Percentiles rank a stretch among this genome's conserved stretches.
Conservation (phyloP, 176 grass and related monocot species). For the Typha latifolia region DNA sequence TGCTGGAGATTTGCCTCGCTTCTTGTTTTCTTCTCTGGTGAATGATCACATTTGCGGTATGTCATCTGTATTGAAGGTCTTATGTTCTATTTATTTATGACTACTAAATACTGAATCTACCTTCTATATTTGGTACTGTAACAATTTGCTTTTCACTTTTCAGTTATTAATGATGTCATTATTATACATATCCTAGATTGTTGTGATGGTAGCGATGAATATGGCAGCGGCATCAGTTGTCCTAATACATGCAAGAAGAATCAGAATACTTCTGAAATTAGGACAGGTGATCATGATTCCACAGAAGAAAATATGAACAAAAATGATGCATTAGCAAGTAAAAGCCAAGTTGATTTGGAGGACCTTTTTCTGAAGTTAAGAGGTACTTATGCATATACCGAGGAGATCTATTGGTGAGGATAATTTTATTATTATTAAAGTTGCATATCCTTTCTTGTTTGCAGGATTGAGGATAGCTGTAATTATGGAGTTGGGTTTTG, state of each 20-base stretch:
- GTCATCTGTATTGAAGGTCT: conserved; percentile 11
- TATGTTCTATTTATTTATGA: not conserved
- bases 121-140: not conserved
- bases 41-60: conserved; percentile 93
- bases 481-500: conserved; percentile 45
- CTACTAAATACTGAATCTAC: not conserved
- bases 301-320: conserved; percentile 19
- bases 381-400: conserved; percentile 24
- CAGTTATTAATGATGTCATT: conserved; percentile 12
- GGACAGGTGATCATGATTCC: conserved; percentile 9
- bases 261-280: conserved; percentile 22
- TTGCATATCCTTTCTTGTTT: conserved; percentile 6
- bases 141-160: conserved; percentile 7
- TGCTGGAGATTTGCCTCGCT: conserved; percentile 49
- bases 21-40: conserved; percentile 85
- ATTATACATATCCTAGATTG: conserved; percentile 43
- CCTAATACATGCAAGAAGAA: conserved; percentile 63
- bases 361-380: conserved; percentile 56
- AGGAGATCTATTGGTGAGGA: not conserved
- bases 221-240: conserved; percentile 53
- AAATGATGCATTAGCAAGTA: conserved; percentile 10
- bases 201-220: conserved; percentile 95
- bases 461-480: conserved; percentile 51
- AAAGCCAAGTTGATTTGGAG: conserved; percentile 37
- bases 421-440: conserved; percentile 8